Evolutionary conservation across 345 rosid species (phyloP), one percentile per base, ranked within the genome.

Genomic region (Pugionium cornutum): DNA sequence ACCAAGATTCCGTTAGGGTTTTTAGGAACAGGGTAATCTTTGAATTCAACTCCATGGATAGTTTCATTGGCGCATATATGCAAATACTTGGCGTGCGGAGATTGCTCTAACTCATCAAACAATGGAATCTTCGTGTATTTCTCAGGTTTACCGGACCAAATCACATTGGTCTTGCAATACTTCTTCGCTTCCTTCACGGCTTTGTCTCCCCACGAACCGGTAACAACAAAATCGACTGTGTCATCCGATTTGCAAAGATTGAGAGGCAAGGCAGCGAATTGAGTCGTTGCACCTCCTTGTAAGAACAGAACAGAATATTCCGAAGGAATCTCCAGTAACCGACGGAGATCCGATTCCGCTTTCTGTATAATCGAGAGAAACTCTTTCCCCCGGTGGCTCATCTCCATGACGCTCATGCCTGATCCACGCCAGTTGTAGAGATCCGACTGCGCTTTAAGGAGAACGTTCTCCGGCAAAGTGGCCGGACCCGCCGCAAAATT

Each of bases 351-450:
- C 1, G 89, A 70, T 76, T 95, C 99, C 4, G 97, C 96, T 71
- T 94, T 92, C 25, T 89, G 87, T 66, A 92, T 92, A 25, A 92
- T 91, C 3, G 96, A 95, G 42, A 82, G 83, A 62, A 95, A 95
- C 37, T 95, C 89, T 74, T 91, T 91, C 4, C 99, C 99, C 25
- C 99, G 64, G 67, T 95, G 99, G 80, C 97, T 91, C 99, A 95
- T 95, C 61, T 95, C 99, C 99, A 91, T 95, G 10, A 95, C 97
- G 69, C 97, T 90, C 99, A 91, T 91, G 32, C 99, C 99, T 42
- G 89, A 94, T 64, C 95, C 96, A 9, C 70, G 86, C 96, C 96
- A 94, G 81, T 78, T 75, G 84, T 81, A 88, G 33, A 94, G 96
- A 79, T 94, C 99, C 8, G 91, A 69, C 31, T 94, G 92, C 40